Base-by-base conservation (phyloP, 2,329 filamentous ascomycete genomes). In the Rhinocladiella mackenziei region DNA sequence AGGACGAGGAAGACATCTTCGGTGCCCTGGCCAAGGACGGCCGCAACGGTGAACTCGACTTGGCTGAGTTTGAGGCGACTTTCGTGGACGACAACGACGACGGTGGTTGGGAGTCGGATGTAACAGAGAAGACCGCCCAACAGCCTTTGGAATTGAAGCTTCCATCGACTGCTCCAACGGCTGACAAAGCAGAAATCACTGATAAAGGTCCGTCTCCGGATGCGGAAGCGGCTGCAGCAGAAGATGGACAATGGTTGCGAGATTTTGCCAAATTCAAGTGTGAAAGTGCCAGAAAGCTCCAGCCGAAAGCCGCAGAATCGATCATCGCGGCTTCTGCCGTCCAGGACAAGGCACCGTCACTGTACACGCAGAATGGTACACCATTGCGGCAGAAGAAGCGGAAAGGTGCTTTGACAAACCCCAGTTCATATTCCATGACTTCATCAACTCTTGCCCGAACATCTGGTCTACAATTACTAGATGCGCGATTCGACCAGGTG, bases 251-350 rank as follows among this genome's bases (percentile, higher is more conserved):
- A 56, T 98, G 92, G 89, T 76, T 97, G 66, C 81, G 84, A 43
- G 86, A 96, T 59, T 97, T 95, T 69, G 86, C 86, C 58, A 87
- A 92, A 62, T 97, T 94, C 75, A 96, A 97, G 66, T 86, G 85
- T 60, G 86, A 89, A 48, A 66, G 77, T 58, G 57, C 65, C 13
- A 64, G 65, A n/a, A 71, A 65, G 22, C 57, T 60, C 5, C 59
- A 61, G 58, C 54, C 60, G 55, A 51, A 53, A 4, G 62, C 65
- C 8, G 59, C 64, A 11, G 66, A 61, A 9, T 60, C 64, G 10
- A 61, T 63, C 5, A 62, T 65, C n/a, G 66, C 65, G 2, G 63
- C 65, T 39, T 63, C 62, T 14, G 66, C 66, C 35, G 62, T 62
- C 20, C 59, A 58, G n/a, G 70, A 67, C 4, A 45, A 42, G 26